Evolutionary conservation across 148 eudicot genomes (phyloP), one percentile per base, ranked within the genome.

Genomic region (Fagopyrum tataricum): DNA sequence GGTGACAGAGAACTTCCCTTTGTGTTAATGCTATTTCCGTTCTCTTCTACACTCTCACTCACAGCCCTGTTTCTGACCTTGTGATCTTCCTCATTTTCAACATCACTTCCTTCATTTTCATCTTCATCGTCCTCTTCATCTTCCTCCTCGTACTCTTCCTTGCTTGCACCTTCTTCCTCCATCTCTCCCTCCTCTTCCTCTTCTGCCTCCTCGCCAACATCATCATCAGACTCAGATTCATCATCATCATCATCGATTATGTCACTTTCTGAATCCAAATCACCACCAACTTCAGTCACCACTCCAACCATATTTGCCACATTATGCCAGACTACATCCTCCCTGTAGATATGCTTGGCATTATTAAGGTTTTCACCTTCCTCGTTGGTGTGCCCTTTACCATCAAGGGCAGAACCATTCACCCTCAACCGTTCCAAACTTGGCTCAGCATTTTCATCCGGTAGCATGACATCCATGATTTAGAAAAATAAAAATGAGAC

Each of bases 201-300:
- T 0, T 64, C 79, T 31, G 39, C 73, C 21, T 40, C 72, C 15
- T 71, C 74, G 0, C 67, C 76, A 5, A 44, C 69, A 37, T 20
- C 26, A 8, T 69, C 71, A 21, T 81, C 79, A 66, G 73, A 79
- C 7, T 73, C 81, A 26, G 73, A 74, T 3, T 44, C 58, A 4
- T 79, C 93, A 56, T 84, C 90, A 52, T 87, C 90, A 56, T 91
- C 93, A 53, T 91, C 96, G 53, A 82, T 90, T 43, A 77, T 76
- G 78, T 84, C 89, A 79, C 96, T 88, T 68, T 95, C 98, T 6
- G 97, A 91, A 78, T 91, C 96, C 23, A 91, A 85, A 73, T 95
- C 97, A 73, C 98, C 97, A 44, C 96, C 91, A 84, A 95, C 96
- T 86, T 95, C 97, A 52, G 90, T 87, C 76, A 95, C 98, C 49